phyloP scores from a whole-genome alignment of 257 asterid species.

The Solanum sparsipilum region DNA sequence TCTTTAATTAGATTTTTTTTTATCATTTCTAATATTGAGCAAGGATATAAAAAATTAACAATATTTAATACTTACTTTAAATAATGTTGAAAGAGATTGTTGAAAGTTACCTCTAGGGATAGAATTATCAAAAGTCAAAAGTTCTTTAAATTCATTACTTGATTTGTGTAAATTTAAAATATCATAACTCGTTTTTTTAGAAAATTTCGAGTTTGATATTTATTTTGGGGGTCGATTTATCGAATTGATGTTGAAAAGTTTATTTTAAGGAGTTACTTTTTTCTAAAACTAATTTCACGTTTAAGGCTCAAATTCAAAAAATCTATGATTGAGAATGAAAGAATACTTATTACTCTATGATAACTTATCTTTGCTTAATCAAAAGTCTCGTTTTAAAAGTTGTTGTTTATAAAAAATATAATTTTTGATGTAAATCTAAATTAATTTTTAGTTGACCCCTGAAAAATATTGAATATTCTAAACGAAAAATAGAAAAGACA shows the following conservation, averaged over 20 bases:
- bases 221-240: not conserved
- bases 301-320: not conserved
- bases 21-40: not conserved
- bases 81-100: not conserved
- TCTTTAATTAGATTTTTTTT: not conserved
- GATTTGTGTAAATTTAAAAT: not conserved
- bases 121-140: not conserved
- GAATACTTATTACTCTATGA: not conserved
- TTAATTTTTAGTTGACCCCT: not conserved
- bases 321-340: not conserved
- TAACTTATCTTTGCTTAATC: not conserved
- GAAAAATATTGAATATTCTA: not conserved
- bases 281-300: not conserved
- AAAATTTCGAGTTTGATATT: not conserved
- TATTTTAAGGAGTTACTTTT: not conserved
- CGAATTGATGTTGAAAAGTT: not conserved
- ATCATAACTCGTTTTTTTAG: not conserved
- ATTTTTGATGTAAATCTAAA: not conserved
- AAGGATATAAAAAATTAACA: not conserved
- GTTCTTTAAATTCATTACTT: not conserved
- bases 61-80: not conserved
- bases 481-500: not conserved
- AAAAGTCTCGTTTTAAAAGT: accelerated
- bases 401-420: not conserved
- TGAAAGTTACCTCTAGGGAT: not conserved